Evolutionary conservation across 2,329 filamentous ascomycete species (phyloP).

Genomic region (Coleophoma eucalyptorum): DNA sequence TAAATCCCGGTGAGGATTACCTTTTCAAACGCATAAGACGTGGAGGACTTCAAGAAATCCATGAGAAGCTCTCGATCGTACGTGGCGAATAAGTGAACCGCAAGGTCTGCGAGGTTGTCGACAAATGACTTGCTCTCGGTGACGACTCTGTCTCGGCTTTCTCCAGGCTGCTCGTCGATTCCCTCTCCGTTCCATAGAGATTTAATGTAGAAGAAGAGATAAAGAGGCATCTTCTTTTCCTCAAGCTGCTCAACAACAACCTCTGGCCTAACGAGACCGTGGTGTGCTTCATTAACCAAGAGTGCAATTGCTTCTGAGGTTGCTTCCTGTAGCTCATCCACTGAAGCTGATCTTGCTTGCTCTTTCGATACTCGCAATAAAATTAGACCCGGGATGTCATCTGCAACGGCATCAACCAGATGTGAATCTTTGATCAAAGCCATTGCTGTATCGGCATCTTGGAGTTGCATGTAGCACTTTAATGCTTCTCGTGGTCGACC

Average conservation of each 20-base stretch:
- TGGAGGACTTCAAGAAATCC: constrained; percentile 81
- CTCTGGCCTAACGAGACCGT: constrained; percentile 76
- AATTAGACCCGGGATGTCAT: constrained; percentile 88
- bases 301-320: constrained; percentile 81
- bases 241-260: constrained; percentile 77
- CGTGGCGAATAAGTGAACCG: constrained; percentile 79
- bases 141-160: constrained; percentile 52
- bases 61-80: constrained; percentile 80
- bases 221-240: constrained; percentile 62
- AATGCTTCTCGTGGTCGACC: constrained; percentile 81
- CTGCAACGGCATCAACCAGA: constrained; percentile 81
- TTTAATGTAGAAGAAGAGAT: constrained; percentile 89
- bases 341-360: constrained; percentile 60
- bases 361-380: constrained; percentile 77
- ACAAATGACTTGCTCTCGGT: constrained; percentile 66
- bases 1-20: constrained; percentile 26
- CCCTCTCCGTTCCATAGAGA: constrained; percentile 78
- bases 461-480: constrained; percentile 82
- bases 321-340: constrained; percentile 70
- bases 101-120: constrained; percentile 82
- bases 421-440: constrained; percentile 81
- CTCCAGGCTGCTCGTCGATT: constrained; percentile 48
- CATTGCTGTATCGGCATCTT: constrained; percentile 90
- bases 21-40: constrained; percentile 83
- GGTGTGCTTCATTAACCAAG: constrained; percentile 86